phyloP scores from a whole-genome alignment of 257 asterid species.

The Paraleonurus japonicus region DNA sequence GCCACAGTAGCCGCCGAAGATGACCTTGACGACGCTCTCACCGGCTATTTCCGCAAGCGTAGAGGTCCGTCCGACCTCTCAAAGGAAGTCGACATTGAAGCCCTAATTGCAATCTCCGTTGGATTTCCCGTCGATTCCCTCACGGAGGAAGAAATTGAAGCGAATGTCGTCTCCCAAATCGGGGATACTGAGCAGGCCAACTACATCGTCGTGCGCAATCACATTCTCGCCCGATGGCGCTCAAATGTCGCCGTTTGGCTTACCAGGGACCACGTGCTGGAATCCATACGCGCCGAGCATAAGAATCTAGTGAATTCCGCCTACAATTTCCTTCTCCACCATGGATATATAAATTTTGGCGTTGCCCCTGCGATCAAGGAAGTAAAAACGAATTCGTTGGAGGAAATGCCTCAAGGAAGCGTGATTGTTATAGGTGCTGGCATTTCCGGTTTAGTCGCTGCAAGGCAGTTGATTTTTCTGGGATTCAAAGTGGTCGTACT shows the following conservation, averaged over 20 bases:
- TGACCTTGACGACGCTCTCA: conserved; percentile 43
- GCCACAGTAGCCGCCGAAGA: conserved; percentile 44
- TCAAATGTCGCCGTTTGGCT: conserved; percentile 81
- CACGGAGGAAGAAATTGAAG: conserved; percentile 96
- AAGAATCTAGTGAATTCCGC: conserved; percentile 80
- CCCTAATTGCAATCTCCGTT: conserved; percentile 89
- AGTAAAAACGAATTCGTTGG: conserved; percentile 43
- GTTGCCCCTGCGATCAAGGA: conserved; percentile 76
- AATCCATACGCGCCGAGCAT: conserved; percentile 92
- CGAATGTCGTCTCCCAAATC: conserved; percentile 78
- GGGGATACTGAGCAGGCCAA: conserved; percentile 89
- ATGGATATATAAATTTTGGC: conserved; percentile 91
- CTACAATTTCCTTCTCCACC: conserved; percentile 66
- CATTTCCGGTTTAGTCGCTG: conserved; percentile 86
- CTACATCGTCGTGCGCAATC: conserved; percentile 90
- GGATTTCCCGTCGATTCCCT: conserved; percentile 94
- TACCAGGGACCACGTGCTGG: conserved; percentile 88
- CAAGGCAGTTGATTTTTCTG: conserved; percentile 76
- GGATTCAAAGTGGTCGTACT: conserved; percentile 87
- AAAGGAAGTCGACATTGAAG: conserved; percentile 86
- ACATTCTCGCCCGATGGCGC: conserved; percentile 88
- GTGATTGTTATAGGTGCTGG: conserved; percentile 91
- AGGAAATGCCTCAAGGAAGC: conserved; percentile 47
- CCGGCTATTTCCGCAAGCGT: conserved; percentile 54
- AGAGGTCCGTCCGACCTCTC: conserved; percentile 58